A percentile compares a stretch with the other conserved stretches of the same genome.
These are phyloP conservation scores for Phytopythium helicoides DNA, from an alignment of 352 stramenopile species.

Conservation along the genomic window DNA sequence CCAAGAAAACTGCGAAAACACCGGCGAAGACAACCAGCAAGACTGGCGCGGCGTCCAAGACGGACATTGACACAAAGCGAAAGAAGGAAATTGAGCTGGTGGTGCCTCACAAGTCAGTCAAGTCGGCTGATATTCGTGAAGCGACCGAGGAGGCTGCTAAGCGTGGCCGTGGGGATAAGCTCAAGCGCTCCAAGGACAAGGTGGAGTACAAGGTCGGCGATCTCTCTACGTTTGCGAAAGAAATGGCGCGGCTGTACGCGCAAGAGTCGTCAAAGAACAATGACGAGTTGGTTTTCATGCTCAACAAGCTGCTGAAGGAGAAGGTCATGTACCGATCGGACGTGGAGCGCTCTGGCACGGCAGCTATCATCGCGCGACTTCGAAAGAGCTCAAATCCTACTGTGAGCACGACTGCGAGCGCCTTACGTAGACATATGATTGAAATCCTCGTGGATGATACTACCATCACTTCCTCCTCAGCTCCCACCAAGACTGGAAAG, in stretches of 20 bases:
- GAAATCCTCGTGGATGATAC: slow-evolving; percentile 56
- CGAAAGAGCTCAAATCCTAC: slow-evolving; percentile 72
- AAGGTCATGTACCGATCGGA: slow-evolving; percentile 69
- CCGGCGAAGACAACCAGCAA: slow-evolving; percentile 22
- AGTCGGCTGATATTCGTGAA: slow-evolving; percentile 71
- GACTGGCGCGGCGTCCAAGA: slow-evolving; percentile 4
- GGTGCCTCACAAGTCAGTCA: slow-evolving; percentile 73
- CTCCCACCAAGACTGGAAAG: slow-evolving; percentile 14
- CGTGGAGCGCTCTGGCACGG: slow-evolving; percentile 63
- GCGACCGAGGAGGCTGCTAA: slow-evolving; percentile 67
- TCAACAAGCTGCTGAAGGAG: slow-evolving; percentile 68
- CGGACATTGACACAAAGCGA: slow-evolving; percentile 69
- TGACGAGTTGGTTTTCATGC: slow-evolving; percentile 70
- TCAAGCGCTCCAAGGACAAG: slow-evolving; percentile 50
- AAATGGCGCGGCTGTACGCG: slow-evolving; percentile 53
- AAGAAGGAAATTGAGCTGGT: slow-evolving; percentile 83
- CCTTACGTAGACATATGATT: slow-evolving; percentile 79
- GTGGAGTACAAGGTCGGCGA: slow-evolving; percentile 65
- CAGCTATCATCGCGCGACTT: slow-evolving; percentile 59
- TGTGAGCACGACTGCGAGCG: slow-evolving; percentile 65
- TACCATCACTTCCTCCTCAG: no score
- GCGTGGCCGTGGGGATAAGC: slow-evolving; percentile 50
- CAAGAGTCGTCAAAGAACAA: slow-evolving; percentile 80
- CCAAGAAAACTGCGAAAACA: slow-evolving; percentile 39
- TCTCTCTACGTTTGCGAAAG: slow-evolving; percentile 47